These are phyloP conservation scores for Corinectria fuckeliana DNA, from an alignment of 2,329 filamentous ascomycete genomes.

Conservation along the genomic window DNA sequence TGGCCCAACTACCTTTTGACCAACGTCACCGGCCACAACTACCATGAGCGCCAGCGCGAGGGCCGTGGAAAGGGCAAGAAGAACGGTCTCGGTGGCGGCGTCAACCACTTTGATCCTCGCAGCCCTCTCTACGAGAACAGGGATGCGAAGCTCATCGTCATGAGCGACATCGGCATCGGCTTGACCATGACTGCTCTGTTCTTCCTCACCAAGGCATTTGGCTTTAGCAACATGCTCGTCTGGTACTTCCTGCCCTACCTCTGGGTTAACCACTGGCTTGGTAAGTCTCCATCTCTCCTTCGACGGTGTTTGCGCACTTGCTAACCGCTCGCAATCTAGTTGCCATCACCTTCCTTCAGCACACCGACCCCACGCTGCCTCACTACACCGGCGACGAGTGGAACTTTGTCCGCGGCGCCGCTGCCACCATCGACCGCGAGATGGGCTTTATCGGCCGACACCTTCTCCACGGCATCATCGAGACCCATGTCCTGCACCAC, in stretches of 20 bases:
- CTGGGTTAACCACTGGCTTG: slow-evolving; percentile 99
- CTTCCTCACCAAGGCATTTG: slow-evolving; percentile 77
- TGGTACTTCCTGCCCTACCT: slow-evolving; percentile 97
- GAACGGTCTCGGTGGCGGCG: slow-evolving; percentile 80
- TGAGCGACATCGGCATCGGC: slow-evolving; percentile 83
- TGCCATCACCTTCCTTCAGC: slow-evolving; percentile 96
- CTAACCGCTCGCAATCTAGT: slow-evolving; percentile 63
- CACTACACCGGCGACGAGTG: slow-evolving; percentile 88
- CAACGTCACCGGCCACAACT: slow-evolving; percentile 97
- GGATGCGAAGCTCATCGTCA: slow-evolving; percentile 83
- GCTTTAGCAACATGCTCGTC: slow-evolving; percentile 84
- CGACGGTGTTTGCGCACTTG: not conserved
- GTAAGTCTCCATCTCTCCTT: slow-evolving; percentile 59
- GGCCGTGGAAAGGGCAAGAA: slow-evolving; percentile 91
- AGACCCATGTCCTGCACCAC: slow-evolving; percentile 98
- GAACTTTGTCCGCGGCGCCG: slow-evolving; percentile 93
- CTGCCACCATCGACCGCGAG: slow-evolving; percentile 95
- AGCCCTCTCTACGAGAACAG: slow-evolving; percentile 92
- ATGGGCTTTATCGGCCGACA: slow-evolving; percentile 94
- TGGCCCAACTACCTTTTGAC: slow-evolving; percentile 91
- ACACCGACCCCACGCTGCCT: slow-evolving; percentile 92
- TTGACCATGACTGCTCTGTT: slow-evolving; percentile 68
- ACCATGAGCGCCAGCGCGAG: slow-evolving; percentile 88
- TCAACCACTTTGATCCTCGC: slow-evolving; percentile 92
- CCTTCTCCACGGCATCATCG: slow-evolving; percentile 93